Evolutionary conservation across 805 yeast species (phyloP).

Genomic region (Komagataella pastoris): DNA sequence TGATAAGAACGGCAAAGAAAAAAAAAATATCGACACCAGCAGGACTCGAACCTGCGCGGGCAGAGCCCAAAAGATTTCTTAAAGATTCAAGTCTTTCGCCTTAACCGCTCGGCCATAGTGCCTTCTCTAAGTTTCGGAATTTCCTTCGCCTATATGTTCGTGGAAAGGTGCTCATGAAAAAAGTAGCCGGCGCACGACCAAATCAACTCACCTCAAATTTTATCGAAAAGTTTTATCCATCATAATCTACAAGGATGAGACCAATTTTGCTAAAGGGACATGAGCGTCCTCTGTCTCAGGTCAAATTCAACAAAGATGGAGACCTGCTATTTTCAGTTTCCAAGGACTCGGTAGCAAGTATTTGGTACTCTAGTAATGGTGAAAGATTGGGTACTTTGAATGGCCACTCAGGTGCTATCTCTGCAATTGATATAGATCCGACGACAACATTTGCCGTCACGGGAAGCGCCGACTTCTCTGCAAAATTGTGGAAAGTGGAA

Average conservation of each 20-base stretch:
- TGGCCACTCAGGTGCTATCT: conserved; percentile 88
- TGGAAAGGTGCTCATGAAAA: background rate
- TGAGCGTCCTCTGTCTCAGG: conserved; percentile 95
- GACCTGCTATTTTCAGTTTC: conserved; percentile 87
- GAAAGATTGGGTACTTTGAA: conserved; percentile 89
- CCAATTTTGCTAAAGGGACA: conserved; percentile 78
- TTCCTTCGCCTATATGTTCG: background rate
- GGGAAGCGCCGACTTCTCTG: conserved; percentile 82
- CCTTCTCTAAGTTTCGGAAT: background rate
- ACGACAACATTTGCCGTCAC: conserved; percentile 63
- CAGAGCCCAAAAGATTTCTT: conserved; percentile 2
- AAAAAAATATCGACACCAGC: conserved; percentile 1
- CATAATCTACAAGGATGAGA: conserved; percentile 28
- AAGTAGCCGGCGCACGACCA: background rate
- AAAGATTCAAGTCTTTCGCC: conserved; percentile 2
- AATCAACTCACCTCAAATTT: background rate
- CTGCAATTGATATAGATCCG: conserved; percentile 81
- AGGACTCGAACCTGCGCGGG: conserved; percentile 4
- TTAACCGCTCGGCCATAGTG: conserved; percentile 3
- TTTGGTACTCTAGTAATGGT: conserved; percentile 93
- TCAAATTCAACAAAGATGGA: conserved; percentile 90
- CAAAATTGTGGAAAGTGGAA: conserved; percentile 73
- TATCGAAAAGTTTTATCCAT: background rate
- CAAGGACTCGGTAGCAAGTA: conserved; percentile 78
- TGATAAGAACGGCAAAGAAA: background rate